Evolutionary conservation across 2,329 filamentous ascomycete genomes (phyloP).

Genomic region (Diaporthe destruens): DNA sequence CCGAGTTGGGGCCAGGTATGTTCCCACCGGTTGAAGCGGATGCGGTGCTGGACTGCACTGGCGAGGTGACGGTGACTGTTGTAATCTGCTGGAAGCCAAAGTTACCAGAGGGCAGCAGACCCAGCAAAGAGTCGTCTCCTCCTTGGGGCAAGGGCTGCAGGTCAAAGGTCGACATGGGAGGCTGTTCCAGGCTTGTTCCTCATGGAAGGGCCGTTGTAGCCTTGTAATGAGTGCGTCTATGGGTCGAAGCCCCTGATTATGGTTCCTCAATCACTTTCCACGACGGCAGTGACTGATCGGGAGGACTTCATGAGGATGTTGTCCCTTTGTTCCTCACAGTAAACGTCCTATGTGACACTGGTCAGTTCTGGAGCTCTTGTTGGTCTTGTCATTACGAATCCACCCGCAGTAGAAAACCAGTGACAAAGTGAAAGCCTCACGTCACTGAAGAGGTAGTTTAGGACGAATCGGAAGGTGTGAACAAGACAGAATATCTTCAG

Average conservation of each 20-base stretch:
- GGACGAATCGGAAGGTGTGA: neutral
- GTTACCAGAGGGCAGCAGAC: neutral
- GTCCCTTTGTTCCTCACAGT: neutral
- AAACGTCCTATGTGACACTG: neutral
- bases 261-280: slow-evolving; percentile 2
- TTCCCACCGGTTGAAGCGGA: neutral
- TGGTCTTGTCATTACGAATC: neutral
- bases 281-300: neutral
- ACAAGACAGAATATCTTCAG: neutral
- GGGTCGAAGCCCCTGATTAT: neutral
- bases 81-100: slow-evolving; percentile 13
- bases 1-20: slow-evolving; percentile 3
- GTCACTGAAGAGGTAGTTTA: neutral
- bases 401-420: neutral
- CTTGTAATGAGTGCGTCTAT: neutral
- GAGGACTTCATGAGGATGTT: neutral
- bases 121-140: neutral
- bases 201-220: neutral
- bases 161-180: slow-evolving; percentile 26
- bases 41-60: neutral
- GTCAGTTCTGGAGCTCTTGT: slow-evolving; percentile 1
- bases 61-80: slow-evolving; percentile 10
- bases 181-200: neutral
- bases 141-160: slow-evolving; percentile 1
- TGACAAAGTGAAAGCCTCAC: neutral